Percentiles rank a stretch among this genome's conserved stretches.
phyloP scores from a whole-genome alignment of 805 yeast genomes.

The Kodamaea jinghongensis region DNA sequence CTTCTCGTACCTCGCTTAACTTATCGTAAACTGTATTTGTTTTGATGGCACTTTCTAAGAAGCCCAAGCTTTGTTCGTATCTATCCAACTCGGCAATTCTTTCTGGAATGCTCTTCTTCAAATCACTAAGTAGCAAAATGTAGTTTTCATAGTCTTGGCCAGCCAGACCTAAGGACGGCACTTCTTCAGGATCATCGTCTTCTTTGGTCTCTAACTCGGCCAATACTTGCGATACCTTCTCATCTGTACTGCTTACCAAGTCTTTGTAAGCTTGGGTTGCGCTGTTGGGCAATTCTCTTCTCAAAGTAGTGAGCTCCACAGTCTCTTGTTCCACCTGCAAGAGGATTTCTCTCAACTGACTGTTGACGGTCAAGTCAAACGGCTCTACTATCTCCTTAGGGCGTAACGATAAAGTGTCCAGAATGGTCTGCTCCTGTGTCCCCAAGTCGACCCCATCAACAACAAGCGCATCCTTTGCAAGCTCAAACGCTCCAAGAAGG shows the following conservation, averaged over 20 bases:
- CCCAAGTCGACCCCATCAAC: constrained; percentile 49
- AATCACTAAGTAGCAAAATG: constrained; percentile 27
- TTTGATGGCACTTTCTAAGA: constrained; percentile 19
- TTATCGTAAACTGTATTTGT: too few relatives aligned
- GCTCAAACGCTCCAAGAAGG: constrained; percentile 53
- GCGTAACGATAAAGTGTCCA: constrained; percentile 24
- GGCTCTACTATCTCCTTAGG: constrained; percentile 56
- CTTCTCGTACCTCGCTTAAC: too few relatives aligned
- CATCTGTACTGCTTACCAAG: constrained; percentile 29
- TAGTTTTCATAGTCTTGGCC: constrained; percentile 25
- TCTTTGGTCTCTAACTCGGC: constrained; percentile 19
- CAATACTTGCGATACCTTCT: constrained; percentile 25
- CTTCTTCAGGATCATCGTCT: constrained; percentile 8
- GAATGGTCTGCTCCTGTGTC: constrained; percentile 13
- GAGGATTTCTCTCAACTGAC: constrained; percentile 53
- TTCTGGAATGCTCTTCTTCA: constrained; percentile 37
- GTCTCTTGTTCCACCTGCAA: constrained; percentile 62
- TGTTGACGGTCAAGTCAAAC: constrained; percentile 64
- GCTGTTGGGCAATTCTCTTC: constrained; percentile 51
- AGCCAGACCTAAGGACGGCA: constrained; percentile 16
- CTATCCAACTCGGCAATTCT: constrained; percentile 34
- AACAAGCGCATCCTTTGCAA: constrained; percentile 52
- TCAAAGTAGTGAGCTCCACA: constrained; percentile 50
- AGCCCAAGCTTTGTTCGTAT: constrained; percentile 28
- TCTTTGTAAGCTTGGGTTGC: constrained; percentile 37